Evolutionary conservation across 140 eudicot genomes (phyloP), one percentile per base, ranked within the genome.

Genomic region (Flaveria floridana): DNA sequence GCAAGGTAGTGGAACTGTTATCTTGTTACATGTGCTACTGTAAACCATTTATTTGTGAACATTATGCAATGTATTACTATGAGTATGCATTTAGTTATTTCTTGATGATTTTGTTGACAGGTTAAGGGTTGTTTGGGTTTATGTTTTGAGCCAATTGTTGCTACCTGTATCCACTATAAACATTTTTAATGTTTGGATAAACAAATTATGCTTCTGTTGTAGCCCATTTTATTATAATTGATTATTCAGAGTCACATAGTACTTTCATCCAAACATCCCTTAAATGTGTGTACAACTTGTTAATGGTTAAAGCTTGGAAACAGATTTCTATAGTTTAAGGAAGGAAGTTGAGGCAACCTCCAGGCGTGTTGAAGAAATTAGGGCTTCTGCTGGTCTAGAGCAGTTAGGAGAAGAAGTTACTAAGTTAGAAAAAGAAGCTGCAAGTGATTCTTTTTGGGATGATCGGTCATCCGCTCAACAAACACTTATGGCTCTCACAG

Each of bases 381-480:
- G 97, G 77, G 88, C 78, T 37, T 83, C 92, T 77, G 87, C 98
- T 78, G 97, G 94, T 78, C 79, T 93, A 73, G 81, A 88, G 63
- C 91, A 83, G 76, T 74, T 93, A 69, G 87, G 81, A 78, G 86
- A 85, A 79, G 95, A 86, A 53, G 85, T 86, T 75, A 90, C 87
- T 11, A 80, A 80, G 21, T 75, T 93, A 80, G 98, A 93, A 82
- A 78, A 80, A 53, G 88, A 78, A 65, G 78, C 97, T 51, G 84
- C 92, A 7, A 85, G 83, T 46, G 88, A 70, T 89, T 83, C 89
- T 61, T 80, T 93, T 50, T 93, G 98, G 98, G 97, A 90, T 76
- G 98, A 93, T 76, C 97, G 91, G 34, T 75, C 82, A 64, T 87
- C 82, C 82, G 97, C 97, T 76, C 98, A 93, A 81, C 79, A 90